Evolutionary conservation across 2,329 filamentous ascomycete genomes (phyloP), one percentile per base, ranked within the genome.

Genomic region (Colletotrichum sp.): DNA sequence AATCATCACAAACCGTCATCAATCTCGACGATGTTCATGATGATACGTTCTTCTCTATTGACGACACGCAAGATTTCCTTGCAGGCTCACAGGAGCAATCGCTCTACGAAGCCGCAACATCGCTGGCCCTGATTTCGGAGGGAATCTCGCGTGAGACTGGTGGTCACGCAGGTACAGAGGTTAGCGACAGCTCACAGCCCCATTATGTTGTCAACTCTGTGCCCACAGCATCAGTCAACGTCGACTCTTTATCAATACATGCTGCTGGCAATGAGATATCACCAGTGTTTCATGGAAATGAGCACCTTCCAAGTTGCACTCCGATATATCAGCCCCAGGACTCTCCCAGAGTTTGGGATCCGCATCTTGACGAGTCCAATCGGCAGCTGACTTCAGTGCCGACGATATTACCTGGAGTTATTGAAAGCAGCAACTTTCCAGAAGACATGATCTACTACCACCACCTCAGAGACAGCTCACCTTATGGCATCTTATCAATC

Each of bases 361-460:
- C 5, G 18, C 13, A 66, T 22, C 8, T 9, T 0, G 26, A 30
- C 12, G 55, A 70, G 15, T 36, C 57, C 26, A 34, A 28, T 15
- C 34, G 24, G 18, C 60, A n/a, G 28, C 34, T 64, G 39, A 30
- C 18, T 18, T 55, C 68, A 6, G 39, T 64, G 13, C 65, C 32
- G 18, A 32, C 18, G 2, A 57, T 64, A 8, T 67, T 67, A 6
- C 15, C 30, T 12, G 71, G 71, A 3, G 26, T 74, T 8, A n/a
- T 74, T 1, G 71, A 74, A 8, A 74, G 66, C 32, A 60, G 57
- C 32, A 74, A 74, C 24, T 74, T 74, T 26, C 8, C 71, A 24
- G 65, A 74, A 13, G 71, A 74, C 59, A 64, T 65, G 57, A 55
- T 74, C 18, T 74, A 60, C 32, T 74, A 64, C 12, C 57, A 74